Conservation (phyloP, 345 rosid genomes). For the Anacardium occidentale region DNA sequence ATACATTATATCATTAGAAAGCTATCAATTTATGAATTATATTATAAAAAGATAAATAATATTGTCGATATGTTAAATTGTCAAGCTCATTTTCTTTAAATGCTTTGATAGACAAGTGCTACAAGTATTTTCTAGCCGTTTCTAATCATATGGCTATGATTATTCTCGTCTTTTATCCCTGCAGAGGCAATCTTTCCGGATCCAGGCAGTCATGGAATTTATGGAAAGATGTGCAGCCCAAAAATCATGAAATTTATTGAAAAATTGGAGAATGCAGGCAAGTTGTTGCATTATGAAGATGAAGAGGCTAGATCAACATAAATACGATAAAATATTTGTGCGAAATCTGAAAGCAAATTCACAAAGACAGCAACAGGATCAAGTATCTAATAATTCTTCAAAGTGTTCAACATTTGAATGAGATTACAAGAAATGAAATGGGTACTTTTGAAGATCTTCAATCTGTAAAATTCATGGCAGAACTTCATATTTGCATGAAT, state of each 20-base stretch:
- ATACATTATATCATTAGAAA: too few species aligned
- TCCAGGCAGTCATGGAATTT: neutral
- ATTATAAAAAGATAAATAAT: too few species aligned
- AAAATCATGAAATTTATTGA: neutral
- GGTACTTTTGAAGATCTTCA: neutral
- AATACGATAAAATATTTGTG: neutral
- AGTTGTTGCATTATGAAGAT: neutral
- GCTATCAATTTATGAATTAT: too few species aligned
- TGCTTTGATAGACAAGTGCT: neutral
- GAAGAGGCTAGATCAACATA: neutral
- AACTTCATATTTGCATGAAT: conserved; percentile 34
- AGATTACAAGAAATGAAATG: neutral
- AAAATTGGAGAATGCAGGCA: neutral
- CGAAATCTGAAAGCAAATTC: too few species aligned
- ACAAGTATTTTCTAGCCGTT: neutral
- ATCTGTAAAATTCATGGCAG: conserved; percentile 1
- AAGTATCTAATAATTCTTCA: neutral
- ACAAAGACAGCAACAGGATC: neutral
- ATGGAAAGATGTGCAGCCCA: neutral
- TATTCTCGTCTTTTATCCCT: neutral
- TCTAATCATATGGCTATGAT: neutral
- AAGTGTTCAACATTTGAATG: too few species aligned
- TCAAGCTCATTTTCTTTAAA: conserved; percentile 9
- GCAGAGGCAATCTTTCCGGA: neutral
- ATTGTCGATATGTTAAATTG: too few species aligned